Evolutionary conservation across 1,139 yeast species (phyloP).

Genomic region (Casaregolazyma suthepensis): DNA sequence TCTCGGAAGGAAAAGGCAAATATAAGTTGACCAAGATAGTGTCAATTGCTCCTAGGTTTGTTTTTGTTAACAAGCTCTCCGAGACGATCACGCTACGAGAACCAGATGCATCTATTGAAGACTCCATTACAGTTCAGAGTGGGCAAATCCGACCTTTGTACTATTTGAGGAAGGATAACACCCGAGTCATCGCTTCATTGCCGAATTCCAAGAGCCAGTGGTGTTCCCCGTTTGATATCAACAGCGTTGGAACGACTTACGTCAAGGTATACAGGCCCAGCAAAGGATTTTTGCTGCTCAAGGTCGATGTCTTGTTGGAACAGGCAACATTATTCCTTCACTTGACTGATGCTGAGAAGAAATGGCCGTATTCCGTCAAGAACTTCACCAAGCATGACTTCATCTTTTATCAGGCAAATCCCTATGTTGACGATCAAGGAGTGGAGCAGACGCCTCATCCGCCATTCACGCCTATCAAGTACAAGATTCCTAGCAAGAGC

Average conservation of each 20-base stretch:
- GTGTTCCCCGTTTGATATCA: conserved; percentile 84
- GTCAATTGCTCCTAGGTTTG: conserved; percentile 75
- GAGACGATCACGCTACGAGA: conserved; percentile 61
- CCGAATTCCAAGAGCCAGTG: conserved; percentile 56
- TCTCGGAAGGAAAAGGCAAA: conserved; percentile 81
- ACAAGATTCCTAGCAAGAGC: conserved; percentile 78
- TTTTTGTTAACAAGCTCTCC: conserved; percentile 57
- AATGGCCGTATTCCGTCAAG: conserved; percentile 91
- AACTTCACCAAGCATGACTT: conserved; percentile 85
- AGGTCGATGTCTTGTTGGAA: conserved; percentile 69
- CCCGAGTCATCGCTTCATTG: conserved; percentile 37
- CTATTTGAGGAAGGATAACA: conserved; percentile 43
- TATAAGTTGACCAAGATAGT: conserved; percentile 74
- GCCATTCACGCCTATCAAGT: conserved; percentile 47
- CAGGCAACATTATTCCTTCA: conserved; percentile 76
- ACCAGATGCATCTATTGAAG: conserved; percentile 37
- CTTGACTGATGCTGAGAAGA: conserved; percentile 61
- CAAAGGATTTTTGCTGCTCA: conserved; percentile 61
- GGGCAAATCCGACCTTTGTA: conserved; percentile 58
- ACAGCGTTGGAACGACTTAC: conserved; percentile 76
- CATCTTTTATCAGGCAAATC: conserved; percentile 79
- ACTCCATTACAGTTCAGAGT: conserved; percentile 37
- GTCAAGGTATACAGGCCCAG: conserved; percentile 61
- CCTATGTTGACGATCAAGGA: conserved; percentile 69
- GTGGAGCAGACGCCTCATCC: conserved; percentile 36